A percentile compares a stretch with the other conserved stretches of the same genome.
phyloP scores from a whole-genome alignment of 192 early-diverging fungal species.

The Coemansia javaensis region DNA sequence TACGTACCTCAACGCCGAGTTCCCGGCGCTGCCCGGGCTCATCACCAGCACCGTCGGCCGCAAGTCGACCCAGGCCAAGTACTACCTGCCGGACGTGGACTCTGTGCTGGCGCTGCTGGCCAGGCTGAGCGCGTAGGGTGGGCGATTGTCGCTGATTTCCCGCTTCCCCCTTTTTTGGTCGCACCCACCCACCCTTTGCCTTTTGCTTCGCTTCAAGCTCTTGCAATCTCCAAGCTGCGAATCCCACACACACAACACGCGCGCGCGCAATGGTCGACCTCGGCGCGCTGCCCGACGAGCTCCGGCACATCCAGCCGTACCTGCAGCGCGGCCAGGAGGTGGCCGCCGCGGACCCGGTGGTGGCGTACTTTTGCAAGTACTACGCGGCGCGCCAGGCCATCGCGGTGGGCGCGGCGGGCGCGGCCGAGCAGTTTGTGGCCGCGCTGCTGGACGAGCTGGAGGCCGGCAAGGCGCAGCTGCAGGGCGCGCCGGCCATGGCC shows the following conservation, averaged over 20 bases:
- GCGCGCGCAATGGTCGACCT: constrained; percentile 10
- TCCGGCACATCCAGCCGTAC: constrained; percentile 67
- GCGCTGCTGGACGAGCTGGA: constrained; percentile 78
- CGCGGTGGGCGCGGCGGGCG: constrained; percentile 49
- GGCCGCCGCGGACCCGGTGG: constrained; percentile 71
- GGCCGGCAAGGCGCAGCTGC: constrained; percentile 63
- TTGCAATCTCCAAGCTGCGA: no score
- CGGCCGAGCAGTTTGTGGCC: constrained; percentile 59
- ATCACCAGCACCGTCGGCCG: constrained; percentile 92
- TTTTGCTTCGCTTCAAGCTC: no score
- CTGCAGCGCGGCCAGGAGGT: constrained; percentile 83
- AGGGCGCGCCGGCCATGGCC: constrained; percentile 61
- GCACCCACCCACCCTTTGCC: neutral
- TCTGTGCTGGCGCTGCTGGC: constrained; percentile 34
- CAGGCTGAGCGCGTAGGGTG: constrained; percentile 13
- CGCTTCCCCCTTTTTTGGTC: constrained; percentile 1
- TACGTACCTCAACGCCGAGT: constrained; percentile 39
- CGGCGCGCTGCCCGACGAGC: constrained; percentile 54
- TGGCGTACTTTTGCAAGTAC: constrained; percentile 88
- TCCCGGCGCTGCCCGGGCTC: constrained; percentile 49
- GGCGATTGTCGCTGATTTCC: constrained; percentile 6
- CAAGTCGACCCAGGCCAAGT: constrained; percentile 91
- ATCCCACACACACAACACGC: no score
- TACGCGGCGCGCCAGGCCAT: constrained; percentile 84
- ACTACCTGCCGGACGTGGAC: constrained; percentile 71